Percentiles rank a stretch among this genome's conserved stretches.
These are phyloP conservation scores for Phaffomyces antillensis DNA, from an alignment of 805 yeast genomes.

Conservation along the genomic window DNA sequence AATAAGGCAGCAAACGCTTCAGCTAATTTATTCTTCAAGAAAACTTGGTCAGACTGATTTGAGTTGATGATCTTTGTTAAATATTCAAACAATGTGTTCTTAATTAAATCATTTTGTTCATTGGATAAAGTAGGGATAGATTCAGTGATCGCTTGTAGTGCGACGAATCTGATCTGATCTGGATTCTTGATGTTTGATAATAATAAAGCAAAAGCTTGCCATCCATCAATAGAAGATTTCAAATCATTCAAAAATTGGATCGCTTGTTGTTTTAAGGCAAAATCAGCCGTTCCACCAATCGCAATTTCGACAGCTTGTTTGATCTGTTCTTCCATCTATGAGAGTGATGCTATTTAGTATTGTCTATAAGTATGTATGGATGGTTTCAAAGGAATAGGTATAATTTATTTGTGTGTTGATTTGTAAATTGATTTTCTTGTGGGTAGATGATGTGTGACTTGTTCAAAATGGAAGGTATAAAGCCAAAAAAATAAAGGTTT, in stretches of 20 bases:
- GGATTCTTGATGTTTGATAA: constrained; percentile 25
- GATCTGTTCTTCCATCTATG: constrained; percentile 21
- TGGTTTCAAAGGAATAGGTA: neutral
- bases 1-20: constrained; percentile 49
- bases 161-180: constrained; percentile 24
- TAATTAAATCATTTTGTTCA: constrained; percentile 19
- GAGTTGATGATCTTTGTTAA: constrained; percentile 14
- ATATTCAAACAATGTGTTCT: constrained; percentile 17
- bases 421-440: neutral
- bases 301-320: constrained; percentile 27
- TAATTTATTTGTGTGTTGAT: neutral
- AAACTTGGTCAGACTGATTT: constrained; percentile 29
- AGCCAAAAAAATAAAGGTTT: too few species aligned
- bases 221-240: constrained; percentile 37
- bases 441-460: neutral
- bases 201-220: constrained; percentile 38
- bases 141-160: constrained; percentile 23
- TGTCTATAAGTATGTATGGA: neutral
- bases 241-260: constrained; percentile 36
- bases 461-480: neutral
- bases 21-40: constrained; percentile 49
- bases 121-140: constrained; percentile 15
- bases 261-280: constrained; percentile 28
- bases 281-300: constrained; percentile 22
- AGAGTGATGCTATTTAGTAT: neutral